A percentile compares a stretch with the other conserved stretches of the same genome.
phyloP scores from a whole-genome alignment of 1,139 yeast genomes.

The Eremothecium sinecaudum region DNA sequence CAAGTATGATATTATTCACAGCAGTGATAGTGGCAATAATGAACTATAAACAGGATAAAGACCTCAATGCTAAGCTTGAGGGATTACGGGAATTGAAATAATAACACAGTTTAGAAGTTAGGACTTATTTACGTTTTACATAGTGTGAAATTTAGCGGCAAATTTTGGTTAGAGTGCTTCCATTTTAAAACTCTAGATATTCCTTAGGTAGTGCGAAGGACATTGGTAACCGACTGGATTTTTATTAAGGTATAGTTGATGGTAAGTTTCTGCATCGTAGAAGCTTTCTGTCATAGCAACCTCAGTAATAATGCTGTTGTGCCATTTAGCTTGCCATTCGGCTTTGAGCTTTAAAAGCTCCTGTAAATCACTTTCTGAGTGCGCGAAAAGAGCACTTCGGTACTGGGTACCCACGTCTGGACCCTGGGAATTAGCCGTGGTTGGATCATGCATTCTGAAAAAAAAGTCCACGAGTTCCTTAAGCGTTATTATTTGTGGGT shows the following conservation, averaged over 20 bases:
- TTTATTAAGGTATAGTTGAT: slow-evolving; percentile 67
- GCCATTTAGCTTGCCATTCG: slow-evolving; percentile 48
- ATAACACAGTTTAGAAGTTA: too few species aligned
- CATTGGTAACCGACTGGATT: slow-evolving; percentile 86
- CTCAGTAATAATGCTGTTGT: slow-evolving; percentile 49
- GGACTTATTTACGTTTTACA: too few species aligned
- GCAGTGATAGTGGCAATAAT: slow-evolving; percentile 19
- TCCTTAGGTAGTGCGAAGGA: slow-evolving; percentile 71
- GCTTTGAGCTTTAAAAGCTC: slow-evolving; percentile 37
- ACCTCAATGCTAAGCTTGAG: slow-evolving; percentile 9
- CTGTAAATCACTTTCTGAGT: slow-evolving; percentile 40
- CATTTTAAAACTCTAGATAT: slow-evolving; percentile 15
- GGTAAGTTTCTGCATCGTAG: slow-evolving; percentile 92
- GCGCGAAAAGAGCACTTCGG: slow-evolving; percentile 65
- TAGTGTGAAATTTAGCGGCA: too few species aligned
- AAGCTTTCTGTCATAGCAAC: slow-evolving; percentile 61
- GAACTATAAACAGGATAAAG: slow-evolving; percentile 19
- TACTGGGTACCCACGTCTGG: slow-evolving; percentile 80
- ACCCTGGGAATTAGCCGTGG: slow-evolving; percentile 56
- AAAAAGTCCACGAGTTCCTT: slow-evolving; percentile 69
- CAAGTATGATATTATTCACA: slow-evolving; percentile 18
- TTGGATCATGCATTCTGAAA: slow-evolving; percentile 85
- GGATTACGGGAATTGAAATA: slow-evolving; percentile 5
- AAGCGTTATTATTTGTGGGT: slow-evolving; percentile 52
- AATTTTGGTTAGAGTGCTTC: too few species aligned